Conservation (phyloP, 257 asterid species). For the Gentiana macrophylla region DNA sequence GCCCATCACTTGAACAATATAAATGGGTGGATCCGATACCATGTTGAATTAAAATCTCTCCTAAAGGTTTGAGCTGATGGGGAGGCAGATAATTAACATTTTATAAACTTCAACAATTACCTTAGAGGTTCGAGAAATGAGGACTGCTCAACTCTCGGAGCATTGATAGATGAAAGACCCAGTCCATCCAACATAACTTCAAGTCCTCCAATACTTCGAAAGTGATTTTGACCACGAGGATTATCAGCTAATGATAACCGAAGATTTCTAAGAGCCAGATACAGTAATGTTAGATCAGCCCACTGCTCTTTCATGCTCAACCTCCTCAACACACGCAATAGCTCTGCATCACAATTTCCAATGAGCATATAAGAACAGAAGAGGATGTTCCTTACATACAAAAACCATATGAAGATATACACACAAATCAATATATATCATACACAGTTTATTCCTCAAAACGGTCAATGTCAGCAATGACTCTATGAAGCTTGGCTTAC, state of each 20-base stretch:
- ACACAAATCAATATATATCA: too few species aligned
- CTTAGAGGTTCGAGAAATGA: conserved; percentile 33
- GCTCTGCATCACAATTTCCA: conserved; percentile 38
- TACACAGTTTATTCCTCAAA: too few species aligned
- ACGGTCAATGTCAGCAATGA: too few species aligned
- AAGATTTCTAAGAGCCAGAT: conserved; percentile 76
- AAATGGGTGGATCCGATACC: too few species aligned
- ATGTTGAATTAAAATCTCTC: too few species aligned
- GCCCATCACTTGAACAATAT: too few species aligned
- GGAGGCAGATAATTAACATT: too few species aligned
- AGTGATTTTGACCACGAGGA: conserved; percentile 98
- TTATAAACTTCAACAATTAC: conserved; percentile 19
- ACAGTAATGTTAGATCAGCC: conserved; percentile 69
- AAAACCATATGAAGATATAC: neutral
- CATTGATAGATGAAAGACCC: conserved; percentile 59
- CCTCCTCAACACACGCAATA: conserved; percentile 85
- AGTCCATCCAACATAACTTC: conserved; percentile 95
- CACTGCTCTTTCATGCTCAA: conserved; percentile 82
- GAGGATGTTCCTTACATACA: neutral
- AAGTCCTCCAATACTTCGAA: conserved; percentile 96
- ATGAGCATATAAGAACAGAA: neutral
- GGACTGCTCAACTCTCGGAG: conserved; percentile 36
- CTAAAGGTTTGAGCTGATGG: too few species aligned
- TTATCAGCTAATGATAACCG: conserved; percentile 73
- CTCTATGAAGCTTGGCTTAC: too few species aligned